Percentiles rank a stretch among this genome's conserved stretches.
Conservation (phyloP, 176 grass and related monocot species). For the Canna indica region DNA sequence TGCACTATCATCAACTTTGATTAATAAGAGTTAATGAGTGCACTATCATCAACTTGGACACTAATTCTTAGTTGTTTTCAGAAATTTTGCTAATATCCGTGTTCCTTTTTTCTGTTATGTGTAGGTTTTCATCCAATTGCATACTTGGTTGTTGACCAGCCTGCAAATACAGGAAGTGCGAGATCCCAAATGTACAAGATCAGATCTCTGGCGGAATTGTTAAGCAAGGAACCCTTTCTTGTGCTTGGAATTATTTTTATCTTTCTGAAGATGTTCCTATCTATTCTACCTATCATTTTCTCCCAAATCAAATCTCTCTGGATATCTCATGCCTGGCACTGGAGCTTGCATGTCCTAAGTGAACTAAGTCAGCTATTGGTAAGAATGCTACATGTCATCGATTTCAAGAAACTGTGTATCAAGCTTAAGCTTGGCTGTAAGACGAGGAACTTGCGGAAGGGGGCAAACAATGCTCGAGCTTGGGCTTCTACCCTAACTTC, state of each 20-base stretch:
- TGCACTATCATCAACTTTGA: no score
- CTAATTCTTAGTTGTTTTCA: not conserved
- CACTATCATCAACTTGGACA: no score
- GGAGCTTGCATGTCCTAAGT: constrained; percentile 38
- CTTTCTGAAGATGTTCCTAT: constrained; percentile 22
- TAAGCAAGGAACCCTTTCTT: constrained; percentile 35
- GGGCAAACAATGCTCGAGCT: constrained; percentile 67
- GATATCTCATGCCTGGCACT: constrained; percentile 18
- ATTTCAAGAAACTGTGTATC: constrained; percentile 57
- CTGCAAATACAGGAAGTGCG: constrained; percentile 29
- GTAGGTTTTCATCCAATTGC: constrained; percentile 52
- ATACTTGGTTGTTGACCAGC: constrained; percentile 37
- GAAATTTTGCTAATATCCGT: no score
- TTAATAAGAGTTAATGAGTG: no score
- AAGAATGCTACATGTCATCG: constrained; percentile 28
- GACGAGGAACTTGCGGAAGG: constrained; percentile 51
- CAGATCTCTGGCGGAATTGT: constrained; percentile 24
- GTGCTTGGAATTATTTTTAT: constrained; percentile 41
- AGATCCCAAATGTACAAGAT: constrained; percentile 10
- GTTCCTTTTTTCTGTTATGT: not conserved
- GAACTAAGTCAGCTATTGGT: constrained; percentile 48
- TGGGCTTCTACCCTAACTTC: constrained; percentile 90
- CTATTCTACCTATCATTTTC: constrained; percentile 22
- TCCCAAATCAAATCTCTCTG: constrained; percentile 40
- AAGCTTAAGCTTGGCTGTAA: constrained; percentile 55